A percentile compares a stretch with the other conserved stretches of the same genome.
These are phyloP conservation scores for Pseudogymnoascus sp. DNA, from an alignment of 2,329 filamentous ascomycete genomes.

Conservation along the genomic window DNA sequence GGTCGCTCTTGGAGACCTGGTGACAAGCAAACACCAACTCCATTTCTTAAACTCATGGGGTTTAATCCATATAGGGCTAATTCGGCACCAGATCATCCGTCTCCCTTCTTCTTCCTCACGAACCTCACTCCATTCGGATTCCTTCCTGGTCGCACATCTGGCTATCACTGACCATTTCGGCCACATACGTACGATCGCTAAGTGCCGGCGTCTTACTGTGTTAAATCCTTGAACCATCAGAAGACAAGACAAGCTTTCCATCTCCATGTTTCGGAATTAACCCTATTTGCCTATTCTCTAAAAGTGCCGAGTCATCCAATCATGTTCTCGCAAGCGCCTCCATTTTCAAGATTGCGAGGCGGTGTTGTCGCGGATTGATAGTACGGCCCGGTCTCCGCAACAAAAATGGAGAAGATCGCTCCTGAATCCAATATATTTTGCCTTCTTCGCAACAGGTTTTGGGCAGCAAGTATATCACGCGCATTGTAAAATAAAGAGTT, in stretches of 20 bases:
- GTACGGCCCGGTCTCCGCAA: conserved; percentile 1
- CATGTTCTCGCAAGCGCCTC: neutral
- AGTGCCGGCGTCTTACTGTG: neutral
- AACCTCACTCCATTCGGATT: neutral
- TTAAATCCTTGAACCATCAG: neutral
- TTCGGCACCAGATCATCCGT: neutral
- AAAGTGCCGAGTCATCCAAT: neutral
- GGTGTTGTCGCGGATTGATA: conserved; percentile 4
- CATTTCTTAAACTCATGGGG: neutral
- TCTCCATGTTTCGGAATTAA: neutral
- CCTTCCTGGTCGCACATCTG: neutral
- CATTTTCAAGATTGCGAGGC: neutral
- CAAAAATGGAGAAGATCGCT: conserved; percentile 3
- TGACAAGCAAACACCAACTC: neutral
- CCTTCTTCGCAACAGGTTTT: neutral
- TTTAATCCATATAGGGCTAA: neutral
- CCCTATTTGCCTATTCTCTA: neutral
- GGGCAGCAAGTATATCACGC: neutral
- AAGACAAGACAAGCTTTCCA: conserved; percentile 2
- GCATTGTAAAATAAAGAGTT: neutral
- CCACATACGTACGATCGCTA: neutral
- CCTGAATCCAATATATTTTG: neutral
- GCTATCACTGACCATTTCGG: neutral
- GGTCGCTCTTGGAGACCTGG: neutral
- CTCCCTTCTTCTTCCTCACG: neutral